phyloP scores from a whole-genome alignment of 177 flowering plant genomes.

The Vitis hybrid region DNA sequence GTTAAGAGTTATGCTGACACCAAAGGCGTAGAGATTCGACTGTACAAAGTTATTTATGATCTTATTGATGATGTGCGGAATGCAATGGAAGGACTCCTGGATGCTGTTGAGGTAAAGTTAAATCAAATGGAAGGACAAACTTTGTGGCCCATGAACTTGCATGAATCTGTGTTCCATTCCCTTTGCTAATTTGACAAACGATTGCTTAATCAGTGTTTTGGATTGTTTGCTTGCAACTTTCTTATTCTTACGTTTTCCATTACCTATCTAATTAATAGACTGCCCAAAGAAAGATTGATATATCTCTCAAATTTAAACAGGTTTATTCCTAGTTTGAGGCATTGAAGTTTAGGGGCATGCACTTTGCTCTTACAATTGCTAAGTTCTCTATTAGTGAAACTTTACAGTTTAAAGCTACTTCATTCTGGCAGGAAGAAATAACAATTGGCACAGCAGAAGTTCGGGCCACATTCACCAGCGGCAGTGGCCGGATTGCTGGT shows the following conservation, averaged over 20 bases:
- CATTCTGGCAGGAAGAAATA: constrained; percentile 64
- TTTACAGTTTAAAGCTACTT: constrained; percentile 2
- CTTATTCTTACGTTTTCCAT: too few relatives aligned
- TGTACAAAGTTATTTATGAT: constrained; percentile 87
- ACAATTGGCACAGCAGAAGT: constrained; percentile 85
- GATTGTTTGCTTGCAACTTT: too few relatives aligned
- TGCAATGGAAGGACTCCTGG: constrained; percentile 97
- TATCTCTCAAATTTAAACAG: too few relatives aligned
- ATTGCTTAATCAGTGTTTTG: too few relatives aligned
- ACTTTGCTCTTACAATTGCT: background rate
- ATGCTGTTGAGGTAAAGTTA: constrained; percentile 73
- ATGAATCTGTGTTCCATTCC: too few relatives aligned
- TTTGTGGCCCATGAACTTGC: too few relatives aligned
- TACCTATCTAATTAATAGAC: too few relatives aligned
- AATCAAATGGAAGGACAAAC: too few relatives aligned
- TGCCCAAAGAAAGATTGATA: too few relatives aligned
- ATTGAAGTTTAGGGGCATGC: background rate
- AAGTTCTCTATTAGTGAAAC: constrained; percentile 3
- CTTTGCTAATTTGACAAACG: too few relatives aligned
- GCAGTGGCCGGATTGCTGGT: constrained; percentile 96
- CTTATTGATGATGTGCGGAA: constrained; percentile 85
- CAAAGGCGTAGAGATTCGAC: constrained; percentile 77
- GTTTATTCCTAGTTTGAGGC: background rate
- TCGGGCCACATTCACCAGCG: constrained; percentile 83
- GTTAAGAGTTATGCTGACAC: constrained; percentile 79